Percentiles rank a stretch among this genome's conserved stretches.
Evolutionary conservation across 192 early-diverging fungal genomes (phyloP).

Genomic region (Entomortierella parvispora): DNA sequence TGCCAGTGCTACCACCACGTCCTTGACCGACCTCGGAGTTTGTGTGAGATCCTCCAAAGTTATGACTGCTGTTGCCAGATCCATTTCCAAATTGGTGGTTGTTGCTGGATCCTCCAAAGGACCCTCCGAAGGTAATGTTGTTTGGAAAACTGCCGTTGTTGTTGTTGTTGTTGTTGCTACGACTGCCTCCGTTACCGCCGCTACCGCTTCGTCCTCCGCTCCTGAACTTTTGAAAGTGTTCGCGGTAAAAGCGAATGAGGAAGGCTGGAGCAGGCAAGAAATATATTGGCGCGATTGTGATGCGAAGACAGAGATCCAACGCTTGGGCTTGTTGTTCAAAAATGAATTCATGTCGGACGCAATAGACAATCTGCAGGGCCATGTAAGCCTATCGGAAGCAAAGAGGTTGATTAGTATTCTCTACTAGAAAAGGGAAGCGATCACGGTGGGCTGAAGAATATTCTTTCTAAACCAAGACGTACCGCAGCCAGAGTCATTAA

Average conservation of each 20-base stretch:
- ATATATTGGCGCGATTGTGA: conserved; percentile 28
- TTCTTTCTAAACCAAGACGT: conserved; percentile 1
- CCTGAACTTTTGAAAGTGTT: conserved; percentile 19
- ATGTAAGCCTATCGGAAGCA: conserved; percentile 11
- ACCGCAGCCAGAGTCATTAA: conserved; percentile 19
- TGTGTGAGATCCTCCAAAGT: not conserved
- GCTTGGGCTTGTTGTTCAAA: conserved; percentile 21
- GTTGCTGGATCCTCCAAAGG: not conserved
- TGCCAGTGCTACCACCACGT: not conserved
- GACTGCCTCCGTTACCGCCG: not conserved
- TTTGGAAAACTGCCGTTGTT: not conserved
- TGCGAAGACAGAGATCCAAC: conserved; percentile 37
- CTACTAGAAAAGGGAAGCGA: not conserved
- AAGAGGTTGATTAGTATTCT: not conserved
- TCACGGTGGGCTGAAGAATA: not conserved
- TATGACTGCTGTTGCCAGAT: not conserved
- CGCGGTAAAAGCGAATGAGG: conserved; percentile 23
- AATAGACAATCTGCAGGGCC: conserved; percentile 3
- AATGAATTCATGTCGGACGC: not conserved
- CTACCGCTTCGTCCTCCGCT: not conserved
- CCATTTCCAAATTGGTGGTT: not conserved
- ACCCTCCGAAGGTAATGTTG: not conserved
- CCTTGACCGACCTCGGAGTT: not conserved
- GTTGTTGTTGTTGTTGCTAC: not conserved
- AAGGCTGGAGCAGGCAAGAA: conserved; percentile 28